Evolutionary conservation across 2,329 filamentous ascomycete genomes (phyloP).

Genomic region (Raffaelea ambrosiae): DNA sequence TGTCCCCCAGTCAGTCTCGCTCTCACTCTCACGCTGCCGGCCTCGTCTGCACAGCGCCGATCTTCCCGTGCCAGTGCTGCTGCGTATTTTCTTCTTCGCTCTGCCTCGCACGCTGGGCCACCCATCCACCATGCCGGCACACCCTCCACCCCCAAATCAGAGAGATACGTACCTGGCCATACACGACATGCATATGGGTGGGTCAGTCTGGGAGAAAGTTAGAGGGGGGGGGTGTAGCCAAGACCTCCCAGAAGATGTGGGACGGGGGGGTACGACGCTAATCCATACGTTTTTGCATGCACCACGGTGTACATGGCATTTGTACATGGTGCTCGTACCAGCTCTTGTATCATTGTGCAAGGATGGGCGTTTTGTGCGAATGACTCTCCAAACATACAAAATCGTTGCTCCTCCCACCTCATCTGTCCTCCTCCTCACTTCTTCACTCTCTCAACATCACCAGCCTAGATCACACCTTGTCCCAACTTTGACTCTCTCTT

Average conservation of each 20-base stretch:
- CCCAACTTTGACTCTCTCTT: not conserved
- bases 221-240: not conserved
- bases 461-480: not conserved
- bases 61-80: not conserved
- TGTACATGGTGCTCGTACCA: slow-evolving; percentile 4
- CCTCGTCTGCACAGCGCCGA: too few relatives aligned
- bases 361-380: not conserved
- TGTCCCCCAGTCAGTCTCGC: too few relatives aligned
- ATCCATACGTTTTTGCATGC: slow-evolving; percentile 9
- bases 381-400: slow-evolving; percentile 13
- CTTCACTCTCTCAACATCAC: not conserved
- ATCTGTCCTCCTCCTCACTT: slow-evolving; percentile 2
- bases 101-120: not conserved
- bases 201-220: not conserved
- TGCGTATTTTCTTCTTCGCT: not conserved
- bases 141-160: not conserved
- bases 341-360: slow-evolving; percentile 5
- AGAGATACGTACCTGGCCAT: slow-evolving; percentile 9
- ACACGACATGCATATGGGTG: slow-evolving; percentile 9
- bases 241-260: slow-evolving; percentile 1
- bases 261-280: slow-evolving; percentile 7
- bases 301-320: slow-evolving; percentile 3
- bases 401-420: slow-evolving; percentile 12
- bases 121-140: not conserved
- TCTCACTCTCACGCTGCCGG: too few relatives aligned